Conservation (phyloP, 2,329 filamentous ascomycete genomes). For the Ambrosiella beaveri region DNA sequence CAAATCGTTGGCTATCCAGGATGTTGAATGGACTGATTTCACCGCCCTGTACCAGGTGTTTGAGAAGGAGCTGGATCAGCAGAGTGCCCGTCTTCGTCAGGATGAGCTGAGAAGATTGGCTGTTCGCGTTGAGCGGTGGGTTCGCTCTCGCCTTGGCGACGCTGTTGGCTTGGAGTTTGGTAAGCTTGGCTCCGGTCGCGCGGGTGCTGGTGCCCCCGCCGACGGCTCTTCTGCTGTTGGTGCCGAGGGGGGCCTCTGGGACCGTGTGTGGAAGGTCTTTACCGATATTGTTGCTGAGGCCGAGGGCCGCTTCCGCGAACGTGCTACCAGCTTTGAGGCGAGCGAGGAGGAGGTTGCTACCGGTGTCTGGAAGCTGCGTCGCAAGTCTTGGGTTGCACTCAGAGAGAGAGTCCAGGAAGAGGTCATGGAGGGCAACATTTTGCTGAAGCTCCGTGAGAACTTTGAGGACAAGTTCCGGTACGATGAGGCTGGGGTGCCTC, state of each 20-base stretch:
- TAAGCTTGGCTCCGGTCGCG: slow-evolving; percentile 76
- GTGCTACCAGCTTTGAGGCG: slow-evolving; percentile 86
- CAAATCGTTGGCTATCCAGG: slow-evolving; percentile 55
- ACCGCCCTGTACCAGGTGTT: slow-evolving; percentile 63
- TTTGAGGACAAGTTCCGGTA: slow-evolving; percentile 99
- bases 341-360: slow-evolving; percentile 80
- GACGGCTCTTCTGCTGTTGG: slow-evolving; percentile 52
- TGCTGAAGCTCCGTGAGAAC: slow-evolving; percentile 90
- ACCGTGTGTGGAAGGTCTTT: slow-evolving; percentile 83
- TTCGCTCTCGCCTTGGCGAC: slow-evolving; percentile 71
- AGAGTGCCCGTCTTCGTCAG: slow-evolving; percentile 67
- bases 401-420: slow-evolving; percentile 88
- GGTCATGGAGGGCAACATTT: slow-evolving; percentile 90
- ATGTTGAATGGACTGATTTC: slow-evolving; percentile 77
- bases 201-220: slow-evolving; percentile 65
- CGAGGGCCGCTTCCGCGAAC: slow-evolving; percentile 67
- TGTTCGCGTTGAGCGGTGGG: slow-evolving; percentile 83
- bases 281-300: slow-evolving; percentile 68
- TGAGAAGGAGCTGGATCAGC: slow-evolving; percentile 79
- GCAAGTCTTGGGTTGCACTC: slow-evolving; percentile 88
- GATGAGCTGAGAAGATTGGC: slow-evolving; percentile 93
- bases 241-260: slow-evolving; percentile 80
- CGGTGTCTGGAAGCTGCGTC: slow-evolving; percentile 76
- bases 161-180: slow-evolving; percentile 89
- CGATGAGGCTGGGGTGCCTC: slow-evolving; percentile 80